Evolutionary conservation across 179 eudicot genomes (phyloP).

Genomic region (Silene coronaria): DNA sequence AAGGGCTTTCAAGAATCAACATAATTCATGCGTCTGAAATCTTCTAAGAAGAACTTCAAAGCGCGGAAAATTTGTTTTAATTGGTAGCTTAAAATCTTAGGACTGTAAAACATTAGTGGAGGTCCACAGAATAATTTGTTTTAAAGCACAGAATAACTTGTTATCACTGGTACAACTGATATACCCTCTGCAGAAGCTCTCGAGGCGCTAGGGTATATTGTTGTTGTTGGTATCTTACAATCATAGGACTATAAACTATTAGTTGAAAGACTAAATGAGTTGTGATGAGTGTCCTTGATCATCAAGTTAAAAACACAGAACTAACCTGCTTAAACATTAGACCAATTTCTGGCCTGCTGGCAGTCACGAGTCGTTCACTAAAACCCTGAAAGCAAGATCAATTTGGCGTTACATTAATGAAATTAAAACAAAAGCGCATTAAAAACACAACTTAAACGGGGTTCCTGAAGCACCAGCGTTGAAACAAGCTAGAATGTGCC

Average conservation of each 20-base stretch:
- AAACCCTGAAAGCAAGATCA: slow-evolving; percentile 56
- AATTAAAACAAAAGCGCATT: not conserved
- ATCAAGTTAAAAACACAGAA: slow-evolving; percentile 1
- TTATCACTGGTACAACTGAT: too few species aligned
- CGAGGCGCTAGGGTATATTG: too few species aligned
- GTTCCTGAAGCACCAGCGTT: not conserved
- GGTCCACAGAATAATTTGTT: not conserved
- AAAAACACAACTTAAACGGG: not conserved
- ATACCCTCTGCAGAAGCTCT: too few species aligned
- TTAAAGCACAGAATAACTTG: too few species aligned
- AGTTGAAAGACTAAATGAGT: not conserved
- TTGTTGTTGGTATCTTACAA: not conserved
- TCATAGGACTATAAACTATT: not conserved
- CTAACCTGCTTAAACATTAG: slow-evolving; percentile 95
- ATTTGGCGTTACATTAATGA: slow-evolving; percentile 14
- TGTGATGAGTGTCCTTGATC: not conserved
- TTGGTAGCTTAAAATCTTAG: not conserved
- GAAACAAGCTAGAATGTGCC: not conserved
- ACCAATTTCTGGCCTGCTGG: slow-evolving; percentile 90
- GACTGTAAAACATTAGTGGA: not conserved
- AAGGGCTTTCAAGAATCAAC: not conserved
- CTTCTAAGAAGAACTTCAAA: not conserved
- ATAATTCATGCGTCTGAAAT: not conserved
- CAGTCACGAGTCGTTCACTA: slow-evolving; percentile 90
- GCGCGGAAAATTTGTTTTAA: not conserved